Evolutionary conservation across 495 filamentous ascomycete genomes (phyloP).

Genomic region (Neurospora sp.): DNA sequence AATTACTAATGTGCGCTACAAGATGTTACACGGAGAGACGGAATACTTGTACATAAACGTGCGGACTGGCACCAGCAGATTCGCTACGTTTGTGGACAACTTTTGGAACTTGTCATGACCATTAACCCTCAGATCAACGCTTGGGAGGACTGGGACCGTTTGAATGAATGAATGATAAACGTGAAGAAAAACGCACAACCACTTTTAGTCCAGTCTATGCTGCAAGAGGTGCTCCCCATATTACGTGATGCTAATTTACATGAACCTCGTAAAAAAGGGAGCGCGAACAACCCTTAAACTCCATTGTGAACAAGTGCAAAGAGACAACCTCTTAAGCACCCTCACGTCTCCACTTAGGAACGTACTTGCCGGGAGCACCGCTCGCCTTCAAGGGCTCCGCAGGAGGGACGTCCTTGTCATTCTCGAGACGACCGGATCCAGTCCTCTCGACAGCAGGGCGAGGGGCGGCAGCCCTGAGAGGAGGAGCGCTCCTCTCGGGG

Average conservation of each 20-base stretch:
- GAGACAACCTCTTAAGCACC: slow-evolving; percentile 7
- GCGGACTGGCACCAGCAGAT: neutral
- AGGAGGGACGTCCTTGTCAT: slow-evolving; percentile 14
- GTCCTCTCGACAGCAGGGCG: slow-evolving; percentile 20
- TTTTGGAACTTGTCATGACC: neutral
- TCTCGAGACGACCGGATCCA: slow-evolving; percentile 22
- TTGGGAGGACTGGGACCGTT: neutral
- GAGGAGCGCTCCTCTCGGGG: slow-evolving; percentile 14
- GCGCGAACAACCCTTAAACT: slow-evolving; percentile 12
- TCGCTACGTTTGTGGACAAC: neutral
- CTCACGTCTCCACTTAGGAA: slow-evolving; percentile 28
- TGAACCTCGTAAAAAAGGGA: slow-evolving; percentile 14
- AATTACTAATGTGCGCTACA: neutral
- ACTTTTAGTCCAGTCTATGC: neutral
- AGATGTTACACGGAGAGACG: neutral
- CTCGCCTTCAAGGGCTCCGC: slow-evolving; percentile 32
- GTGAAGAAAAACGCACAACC: neutral
- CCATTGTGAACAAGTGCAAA: slow-evolving; percentile 9
- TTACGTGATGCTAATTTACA: slow-evolving; percentile 23
- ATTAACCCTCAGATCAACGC: neutral
- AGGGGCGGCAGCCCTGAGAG: slow-evolving; percentile 16
- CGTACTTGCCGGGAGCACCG: slow-evolving; percentile 35
- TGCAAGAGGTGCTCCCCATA: slow-evolving; percentile 5
- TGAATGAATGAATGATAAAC: neutral
- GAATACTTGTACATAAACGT: neutral